phyloP scores from a whole-genome alignment of 441 rosid species.

The Pelargonium citronellum region DNA sequence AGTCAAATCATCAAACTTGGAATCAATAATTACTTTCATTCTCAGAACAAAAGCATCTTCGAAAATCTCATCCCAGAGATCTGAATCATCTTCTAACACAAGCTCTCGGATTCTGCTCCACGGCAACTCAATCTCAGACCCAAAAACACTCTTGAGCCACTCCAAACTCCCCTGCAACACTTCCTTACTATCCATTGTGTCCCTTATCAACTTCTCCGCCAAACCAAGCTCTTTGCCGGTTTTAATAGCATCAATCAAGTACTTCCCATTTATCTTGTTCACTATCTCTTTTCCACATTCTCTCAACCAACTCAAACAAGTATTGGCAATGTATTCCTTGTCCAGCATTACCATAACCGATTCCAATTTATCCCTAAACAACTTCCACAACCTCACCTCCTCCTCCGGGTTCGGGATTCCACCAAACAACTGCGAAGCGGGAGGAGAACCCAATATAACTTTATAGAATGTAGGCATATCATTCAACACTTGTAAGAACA shows the following conservation, averaged over 20 bases:
- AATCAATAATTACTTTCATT: conserved; percentile 66
- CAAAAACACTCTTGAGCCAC: conserved; percentile 88
- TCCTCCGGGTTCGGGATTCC: conserved; percentile 91
- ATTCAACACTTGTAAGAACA: conserved; percentile 80
- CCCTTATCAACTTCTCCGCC: conserved; percentile 73
- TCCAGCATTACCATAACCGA: conserved; percentile 50
- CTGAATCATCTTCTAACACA: conserved; percentile 75
- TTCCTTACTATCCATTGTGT: conserved; percentile 78
- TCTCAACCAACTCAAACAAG: conserved; percentile 76
- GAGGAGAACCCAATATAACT: conserved; percentile 74
- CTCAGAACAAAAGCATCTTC: conserved; percentile 87
- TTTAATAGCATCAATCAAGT: conserved; percentile 56
- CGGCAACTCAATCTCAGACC: conserved; percentile 90
- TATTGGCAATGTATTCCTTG: conserved; percentile 46
- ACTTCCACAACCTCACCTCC: conserved; percentile 84
- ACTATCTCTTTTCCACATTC: conserved; percentile 57
- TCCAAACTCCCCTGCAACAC: conserved; percentile 83
- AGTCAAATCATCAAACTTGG: conserved; percentile 60
- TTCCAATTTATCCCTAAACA: conserved; percentile 75
- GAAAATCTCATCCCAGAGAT: conserved; percentile 96
- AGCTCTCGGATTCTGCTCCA: conserved; percentile 93
- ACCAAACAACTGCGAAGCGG: conserved; percentile 86
- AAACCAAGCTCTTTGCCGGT: conserved; percentile 70
- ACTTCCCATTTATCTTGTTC: conserved; percentile 57
- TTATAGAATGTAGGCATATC: conserved; percentile 89